A percentile compares a stretch with the other conserved stretches of the same genome.
phyloP scores from a whole-genome alignment of 208 protist genomes.

The Tritrichomonas musculus region DNA sequence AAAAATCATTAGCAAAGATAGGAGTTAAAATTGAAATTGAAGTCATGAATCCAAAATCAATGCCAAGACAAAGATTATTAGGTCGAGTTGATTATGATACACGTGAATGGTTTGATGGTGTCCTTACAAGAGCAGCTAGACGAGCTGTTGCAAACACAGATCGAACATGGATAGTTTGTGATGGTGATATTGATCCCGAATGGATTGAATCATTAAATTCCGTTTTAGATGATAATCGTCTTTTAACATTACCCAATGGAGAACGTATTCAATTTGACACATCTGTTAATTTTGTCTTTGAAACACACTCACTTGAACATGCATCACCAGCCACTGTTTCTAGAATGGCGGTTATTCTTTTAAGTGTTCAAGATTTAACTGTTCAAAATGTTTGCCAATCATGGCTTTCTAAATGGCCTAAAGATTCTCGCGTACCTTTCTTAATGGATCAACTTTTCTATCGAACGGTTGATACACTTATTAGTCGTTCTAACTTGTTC shows the following conservation, averaged over 20 bases:
- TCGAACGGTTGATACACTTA: background rate
- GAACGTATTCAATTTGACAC: constrained; percentile 91
- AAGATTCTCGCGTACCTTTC: background rate
- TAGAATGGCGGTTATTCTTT: constrained; percentile 50
- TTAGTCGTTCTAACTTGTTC: background rate
- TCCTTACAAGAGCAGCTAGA: constrained; percentile 49
- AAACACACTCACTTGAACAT: constrained; percentile 86
- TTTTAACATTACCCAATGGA: constrained; percentile 91
- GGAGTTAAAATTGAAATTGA: constrained; percentile 71
- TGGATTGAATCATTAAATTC: constrained; percentile 98
- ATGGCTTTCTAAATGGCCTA: constrained; percentile 8
- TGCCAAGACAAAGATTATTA: constrained; percentile 60
- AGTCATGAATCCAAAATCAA: constrained; percentile 87
- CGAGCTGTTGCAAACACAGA: background rate
- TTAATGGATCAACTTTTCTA: constrained; percentile 11
- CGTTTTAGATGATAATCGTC: constrained; percentile 91
- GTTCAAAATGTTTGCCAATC: background rate
- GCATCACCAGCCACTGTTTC: constrained; percentile 86
- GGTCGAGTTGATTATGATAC: constrained; percentile 94
- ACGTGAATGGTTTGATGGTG: constrained; percentile 93
- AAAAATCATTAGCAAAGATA: constrained; percentile 67
- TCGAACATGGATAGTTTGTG: constrained; percentile 73
- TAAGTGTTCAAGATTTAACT: background rate
- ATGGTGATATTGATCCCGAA: constrained; percentile 95
- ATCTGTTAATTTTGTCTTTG: constrained; percentile 96